Evolutionary conservation across 257 asterid genomes (phyloP).

Genomic region (Solanum megistacrolobum): DNA sequence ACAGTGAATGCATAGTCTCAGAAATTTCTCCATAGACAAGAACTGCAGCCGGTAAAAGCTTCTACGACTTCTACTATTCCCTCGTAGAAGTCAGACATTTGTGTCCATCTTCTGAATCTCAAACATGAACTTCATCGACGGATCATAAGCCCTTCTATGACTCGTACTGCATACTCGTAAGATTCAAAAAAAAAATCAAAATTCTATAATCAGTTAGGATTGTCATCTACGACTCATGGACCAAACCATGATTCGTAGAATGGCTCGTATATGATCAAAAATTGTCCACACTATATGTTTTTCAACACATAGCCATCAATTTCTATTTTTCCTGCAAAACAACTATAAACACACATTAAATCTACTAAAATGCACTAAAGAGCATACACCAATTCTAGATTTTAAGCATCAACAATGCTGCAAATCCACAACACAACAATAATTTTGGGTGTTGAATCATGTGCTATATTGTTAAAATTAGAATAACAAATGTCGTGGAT

Average conservation of each 20-base stretch:
- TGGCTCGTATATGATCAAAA: too few relatives aligned
- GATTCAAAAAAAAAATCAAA: too few relatives aligned
- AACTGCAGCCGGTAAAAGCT: too few relatives aligned
- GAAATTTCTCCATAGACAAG: neutral
- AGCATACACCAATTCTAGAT: neutral
- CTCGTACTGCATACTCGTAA: neutral
- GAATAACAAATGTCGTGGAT: neutral
- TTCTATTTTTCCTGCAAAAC: neutral
- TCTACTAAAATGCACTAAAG: neutral
- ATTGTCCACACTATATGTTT: neutral
- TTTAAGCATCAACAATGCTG: neutral
- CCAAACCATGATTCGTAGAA: neutral
- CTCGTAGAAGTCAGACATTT: too few relatives aligned
- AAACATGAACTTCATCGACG: neutral
- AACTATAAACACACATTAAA: neutral
- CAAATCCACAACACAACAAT: neutral
- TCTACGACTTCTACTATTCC: too few relatives aligned
- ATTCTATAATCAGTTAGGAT: neutral
- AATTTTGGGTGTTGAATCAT: neutral
- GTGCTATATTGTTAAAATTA: neutral
- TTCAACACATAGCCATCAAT: neutral
- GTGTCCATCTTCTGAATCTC: neutral
- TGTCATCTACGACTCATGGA: neutral
- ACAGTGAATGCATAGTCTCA: neutral
- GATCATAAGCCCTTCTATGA: neutral